Evolutionary conservation across 768 basidiomycete species (phyloP).

Genomic region (Lyophyllum atratum): DNA sequence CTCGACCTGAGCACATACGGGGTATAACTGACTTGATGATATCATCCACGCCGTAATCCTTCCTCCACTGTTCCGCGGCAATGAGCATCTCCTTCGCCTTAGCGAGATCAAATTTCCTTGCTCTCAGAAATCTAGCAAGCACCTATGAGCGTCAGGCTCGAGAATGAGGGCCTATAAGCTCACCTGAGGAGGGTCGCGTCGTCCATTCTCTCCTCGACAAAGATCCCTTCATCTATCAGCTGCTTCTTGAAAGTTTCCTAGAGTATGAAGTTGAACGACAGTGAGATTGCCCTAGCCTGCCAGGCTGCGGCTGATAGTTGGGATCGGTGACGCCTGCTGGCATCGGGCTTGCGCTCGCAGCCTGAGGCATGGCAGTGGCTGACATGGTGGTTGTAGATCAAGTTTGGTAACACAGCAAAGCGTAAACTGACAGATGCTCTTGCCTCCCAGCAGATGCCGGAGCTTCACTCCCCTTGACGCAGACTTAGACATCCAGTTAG

Average conservation of each 20-base stretch:
- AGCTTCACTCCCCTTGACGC: not conserved
- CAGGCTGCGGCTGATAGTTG: constrained; percentile 66
- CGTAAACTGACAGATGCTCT: not conserved
- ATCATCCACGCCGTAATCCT: constrained; percentile 80
- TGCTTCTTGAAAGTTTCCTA: constrained; percentile 69
- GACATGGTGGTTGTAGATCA: constrained; percentile 9
- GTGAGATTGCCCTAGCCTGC: constrained; percentile 77
- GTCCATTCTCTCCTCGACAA: constrained; percentile 66
- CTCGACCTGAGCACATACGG: not conserved
- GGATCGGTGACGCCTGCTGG: constrained; percentile 64
- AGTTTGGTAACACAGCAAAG: constrained; percentile 3
- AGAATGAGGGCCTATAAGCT: no score
- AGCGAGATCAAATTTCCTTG: constrained; percentile 86
- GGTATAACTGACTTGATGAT: constrained; percentile 54
- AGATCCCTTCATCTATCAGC: constrained; percentile 58
- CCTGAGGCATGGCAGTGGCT: constrained; percentile 8
- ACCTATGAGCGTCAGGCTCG: not conserved
- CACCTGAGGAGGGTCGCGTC: constrained; percentile 14
- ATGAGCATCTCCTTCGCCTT: constrained; percentile 86
- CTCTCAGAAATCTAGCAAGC: constrained; percentile 76
- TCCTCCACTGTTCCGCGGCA: constrained; percentile 86
- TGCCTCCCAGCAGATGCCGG: not conserved
- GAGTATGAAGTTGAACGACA: constrained; percentile 56
- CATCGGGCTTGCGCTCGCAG: constrained; percentile 55
- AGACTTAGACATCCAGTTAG: not conserved